Conservation (phyloP, 2,329 filamentous ascomycete genomes). For the Stagonosporopsis tanaceti region DNA sequence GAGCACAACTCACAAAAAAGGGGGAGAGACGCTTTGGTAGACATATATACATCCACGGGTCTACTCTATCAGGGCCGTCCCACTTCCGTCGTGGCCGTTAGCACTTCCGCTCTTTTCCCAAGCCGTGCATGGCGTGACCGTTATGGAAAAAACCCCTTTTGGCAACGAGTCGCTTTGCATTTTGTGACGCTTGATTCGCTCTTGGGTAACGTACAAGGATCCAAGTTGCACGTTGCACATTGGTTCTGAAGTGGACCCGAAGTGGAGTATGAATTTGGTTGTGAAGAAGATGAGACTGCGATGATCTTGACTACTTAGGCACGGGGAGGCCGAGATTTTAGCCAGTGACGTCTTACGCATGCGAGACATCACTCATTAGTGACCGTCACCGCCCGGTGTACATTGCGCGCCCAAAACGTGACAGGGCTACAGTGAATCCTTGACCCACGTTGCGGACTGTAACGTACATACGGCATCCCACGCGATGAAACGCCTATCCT, state of each 20-base stretch:
- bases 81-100: conserved; percentile 10
- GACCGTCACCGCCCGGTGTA: neutral
- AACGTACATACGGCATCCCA: conserved; percentile 2
- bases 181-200: conserved; percentile 8
- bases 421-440: neutral
- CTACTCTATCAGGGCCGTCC: conserved; percentile 11
- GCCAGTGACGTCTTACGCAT: neutral
- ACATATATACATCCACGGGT: conserved; percentile 23
- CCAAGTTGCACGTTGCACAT: conserved; percentile 6
- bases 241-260: conserved; percentile 10
- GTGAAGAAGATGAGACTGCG: neutral
- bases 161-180: conserved; percentile 7
- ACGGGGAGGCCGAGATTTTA: neutral
- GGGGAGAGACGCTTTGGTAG: conserved; percentile 18
- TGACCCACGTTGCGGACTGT: conserved; percentile 4
- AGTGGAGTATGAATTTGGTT: neutral
- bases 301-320: conserved; percentile 2
- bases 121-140: conserved; percentile 6
- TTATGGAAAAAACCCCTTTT: conserved; percentile 11
- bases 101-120: conserved; percentile 1
- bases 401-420: neutral
- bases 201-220: neutral
- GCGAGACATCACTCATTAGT: neutral
- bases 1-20: conserved; percentile 16
- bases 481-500: conserved; percentile 9